A percentile compares a stretch with the other conserved stretches of the same genome.
Evolutionary conservation across 2,329 filamentous ascomycete species (phyloP).

Genomic region (Gyromitra esculenta): DNA sequence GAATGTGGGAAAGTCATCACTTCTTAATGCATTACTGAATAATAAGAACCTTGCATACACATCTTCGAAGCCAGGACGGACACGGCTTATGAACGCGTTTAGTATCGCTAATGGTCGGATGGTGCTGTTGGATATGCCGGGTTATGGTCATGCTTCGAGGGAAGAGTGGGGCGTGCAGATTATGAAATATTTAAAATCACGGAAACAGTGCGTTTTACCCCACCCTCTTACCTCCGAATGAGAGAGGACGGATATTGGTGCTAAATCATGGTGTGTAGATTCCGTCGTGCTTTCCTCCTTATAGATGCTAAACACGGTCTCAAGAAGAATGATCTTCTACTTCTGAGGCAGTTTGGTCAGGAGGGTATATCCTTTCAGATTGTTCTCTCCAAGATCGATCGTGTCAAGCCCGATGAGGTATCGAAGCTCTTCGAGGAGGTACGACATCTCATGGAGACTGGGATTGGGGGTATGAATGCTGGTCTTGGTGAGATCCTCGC

Average conservation of each 20-base stretch:
- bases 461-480: conserved; percentile 59
- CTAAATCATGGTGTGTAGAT: conserved; percentile 59
- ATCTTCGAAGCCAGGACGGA: conserved; percentile 70
- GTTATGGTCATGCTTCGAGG: conserved; percentile 72
- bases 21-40: conserved; percentile 72
- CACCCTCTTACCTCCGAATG: background rate
- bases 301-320: conserved; percentile 72
- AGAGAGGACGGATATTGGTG: background rate
- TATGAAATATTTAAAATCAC: conserved; percentile 72
- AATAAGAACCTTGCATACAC: conserved; percentile 66
- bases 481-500: conserved; percentile 70
- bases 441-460: conserved; percentile 57
- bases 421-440: conserved; percentile 60
- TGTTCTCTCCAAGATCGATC: conserved; percentile 73
- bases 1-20: conserved; percentile 75
- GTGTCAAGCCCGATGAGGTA: conserved; percentile 61
- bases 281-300: conserved; percentile 72
- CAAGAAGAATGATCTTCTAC: conserved; percentile 69
- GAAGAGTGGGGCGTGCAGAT: conserved; percentile 73
- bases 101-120: conserved; percentile 67
- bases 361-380: conserved; percentile 72
- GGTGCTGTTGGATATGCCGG: conserved; percentile 75
- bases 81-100: conserved; percentile 73
- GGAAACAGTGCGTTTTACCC: conserved; percentile 65
- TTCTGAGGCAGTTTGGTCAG: conserved; percentile 68